These are phyloP conservation scores for Microsporum ferrugineum DNA, from an alignment of 2,329 filamentous ascomycete species.

Conservation along the genomic window DNA sequence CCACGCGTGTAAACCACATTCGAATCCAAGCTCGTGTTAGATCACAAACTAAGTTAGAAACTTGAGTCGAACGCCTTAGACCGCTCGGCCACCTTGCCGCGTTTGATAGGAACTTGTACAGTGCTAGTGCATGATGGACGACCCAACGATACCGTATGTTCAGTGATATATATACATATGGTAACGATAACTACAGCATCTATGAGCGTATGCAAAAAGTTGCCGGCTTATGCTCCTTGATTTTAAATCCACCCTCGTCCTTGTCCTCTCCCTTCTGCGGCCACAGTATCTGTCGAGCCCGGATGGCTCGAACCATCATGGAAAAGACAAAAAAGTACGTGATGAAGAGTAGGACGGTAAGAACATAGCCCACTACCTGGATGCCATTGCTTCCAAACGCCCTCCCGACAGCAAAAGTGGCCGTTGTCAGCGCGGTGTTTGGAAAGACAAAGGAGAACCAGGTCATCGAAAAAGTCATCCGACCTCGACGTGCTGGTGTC, in stretches of 20 bases:
- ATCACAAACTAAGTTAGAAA: conserved; percentile 2
- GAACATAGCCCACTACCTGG: conserved; percentile 54
- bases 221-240: conserved; percentile 21
- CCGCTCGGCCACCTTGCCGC: neutral
- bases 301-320: conserved; percentile 60
- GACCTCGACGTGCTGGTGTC: conserved; percentile 50
- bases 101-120: neutral
- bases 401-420: conserved; percentile 58
- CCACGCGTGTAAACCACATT: conserved; percentile 2
- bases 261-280: conserved; percentile 58
- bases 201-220: neutral
- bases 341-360: conserved; percentile 54
- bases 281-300: conserved; percentile 60
- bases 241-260: conserved; percentile 48
- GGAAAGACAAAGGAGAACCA: conserved; percentile 79
- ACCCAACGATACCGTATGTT: neutral
- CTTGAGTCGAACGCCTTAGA: conserved; percentile 2
- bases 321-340: conserved; percentile 58
- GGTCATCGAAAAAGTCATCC: conserved; percentile 68
- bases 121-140: neutral
- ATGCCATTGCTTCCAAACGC: conserved; percentile 51
- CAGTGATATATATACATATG: neutral
- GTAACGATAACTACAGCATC: neutral
- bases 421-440: conserved; percentile 61
- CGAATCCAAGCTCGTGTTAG: conserved; percentile 1